Conservation (phyloP, 371 early-diverging fungal genomes). For the Basidiobolus meristosporus region DNA sequence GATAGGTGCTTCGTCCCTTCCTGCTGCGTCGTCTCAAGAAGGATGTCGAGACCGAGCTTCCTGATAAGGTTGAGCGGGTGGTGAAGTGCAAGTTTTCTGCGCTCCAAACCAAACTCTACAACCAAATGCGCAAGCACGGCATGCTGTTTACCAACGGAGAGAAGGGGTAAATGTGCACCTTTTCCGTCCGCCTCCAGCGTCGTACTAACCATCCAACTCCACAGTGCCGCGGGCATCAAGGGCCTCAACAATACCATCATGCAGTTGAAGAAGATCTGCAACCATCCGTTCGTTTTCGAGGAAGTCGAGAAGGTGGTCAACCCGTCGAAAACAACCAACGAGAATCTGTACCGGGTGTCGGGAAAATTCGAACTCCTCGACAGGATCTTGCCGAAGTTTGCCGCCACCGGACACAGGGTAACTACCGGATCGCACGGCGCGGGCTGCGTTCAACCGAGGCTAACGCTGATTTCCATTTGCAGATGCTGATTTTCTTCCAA, state of each 20-base stretch:
- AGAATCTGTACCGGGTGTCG: constrained; percentile 49
- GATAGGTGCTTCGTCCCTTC: constrained; percentile 84
- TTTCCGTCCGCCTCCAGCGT: too few species aligned
- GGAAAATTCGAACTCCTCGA: constrained; percentile 98
- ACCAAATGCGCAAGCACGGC: constrained; percentile 60
- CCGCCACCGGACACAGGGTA: constrained; percentile 70
- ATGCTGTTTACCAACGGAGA: too few species aligned
- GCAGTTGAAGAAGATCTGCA: constrained; percentile 98
- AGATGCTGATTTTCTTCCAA: constrained; percentile 96
- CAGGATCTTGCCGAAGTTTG: constrained; percentile 83
- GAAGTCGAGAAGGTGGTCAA: constrained; percentile 79
- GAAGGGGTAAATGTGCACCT: too few species aligned
- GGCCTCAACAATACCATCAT: constrained; percentile 94
- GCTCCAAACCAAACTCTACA: constrained; percentile 57
- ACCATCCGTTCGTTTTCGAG: constrained; percentile 97
- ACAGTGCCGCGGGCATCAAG: constrained; percentile 43
- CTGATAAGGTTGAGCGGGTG: constrained; percentile 96
- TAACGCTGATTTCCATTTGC: background rate
- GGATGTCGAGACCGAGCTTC: constrained; percentile 96
- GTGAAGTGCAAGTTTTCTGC: constrained; percentile 84
- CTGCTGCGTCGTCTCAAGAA: constrained; percentile 95
- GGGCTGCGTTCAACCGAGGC: background rate
- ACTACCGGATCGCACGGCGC: too few species aligned
- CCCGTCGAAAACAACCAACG: constrained; percentile 29
- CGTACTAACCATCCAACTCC: background rate